A percentile compares a stretch with the other conserved stretches of the same genome.
Evolutionary conservation across 2,329 filamentous ascomycete genomes (phyloP).

Genomic region (Podosphaera aphanis): DNA sequence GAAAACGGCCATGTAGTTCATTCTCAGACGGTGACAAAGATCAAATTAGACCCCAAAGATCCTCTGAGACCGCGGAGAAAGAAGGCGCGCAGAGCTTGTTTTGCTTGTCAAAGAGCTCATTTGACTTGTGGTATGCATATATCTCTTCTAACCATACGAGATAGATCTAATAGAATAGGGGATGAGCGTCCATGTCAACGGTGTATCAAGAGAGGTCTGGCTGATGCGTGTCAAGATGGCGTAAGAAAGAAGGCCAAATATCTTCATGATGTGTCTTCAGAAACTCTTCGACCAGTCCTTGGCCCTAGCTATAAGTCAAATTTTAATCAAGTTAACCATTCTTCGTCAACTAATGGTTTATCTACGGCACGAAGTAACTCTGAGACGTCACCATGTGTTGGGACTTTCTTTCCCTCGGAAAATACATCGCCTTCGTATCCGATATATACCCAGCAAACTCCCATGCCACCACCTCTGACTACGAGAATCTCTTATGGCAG

Average conservation of each 20-base stretch:
- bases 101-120: slow-evolving; percentile 90
- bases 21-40: slow-evolving; percentile 27
- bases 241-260: slow-evolving; percentile 98
- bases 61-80: slow-evolving; percentile 73
- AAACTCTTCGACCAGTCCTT: slow-evolving; percentile 69
- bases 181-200: slow-evolving; percentile 85
- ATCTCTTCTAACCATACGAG: slow-evolving; percentile 2
- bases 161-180: slow-evolving; percentile 27
- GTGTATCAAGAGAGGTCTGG: slow-evolving; percentile 80
- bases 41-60: slow-evolving; percentile 62
- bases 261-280: slow-evolving; percentile 80
- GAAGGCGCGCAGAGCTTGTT: slow-evolving; percentile 88
- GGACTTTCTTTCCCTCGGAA: slow-evolving; percentile 15
- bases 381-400: slow-evolving; percentile 11
- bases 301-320: slow-evolving; percentile 39
- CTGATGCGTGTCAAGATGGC: slow-evolving; percentile 81
- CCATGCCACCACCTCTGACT: slow-evolving; percentile 29
- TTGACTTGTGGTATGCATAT: slow-evolving; percentile 73
- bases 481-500: slow-evolving; percentile 31
- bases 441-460: slow-evolving; percentile 21
- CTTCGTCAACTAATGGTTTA: slow-evolving; percentile 14
- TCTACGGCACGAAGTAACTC: slow-evolving; percentile 10
- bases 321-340: slow-evolving; percentile 32
- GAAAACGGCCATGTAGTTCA: slow-evolving; percentile 13
- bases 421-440: slow-evolving; percentile 14